phyloP scores from a whole-genome alignment of 2,329 filamentous ascomycete genomes.

The Gaeumannomyces tritici region DNA sequence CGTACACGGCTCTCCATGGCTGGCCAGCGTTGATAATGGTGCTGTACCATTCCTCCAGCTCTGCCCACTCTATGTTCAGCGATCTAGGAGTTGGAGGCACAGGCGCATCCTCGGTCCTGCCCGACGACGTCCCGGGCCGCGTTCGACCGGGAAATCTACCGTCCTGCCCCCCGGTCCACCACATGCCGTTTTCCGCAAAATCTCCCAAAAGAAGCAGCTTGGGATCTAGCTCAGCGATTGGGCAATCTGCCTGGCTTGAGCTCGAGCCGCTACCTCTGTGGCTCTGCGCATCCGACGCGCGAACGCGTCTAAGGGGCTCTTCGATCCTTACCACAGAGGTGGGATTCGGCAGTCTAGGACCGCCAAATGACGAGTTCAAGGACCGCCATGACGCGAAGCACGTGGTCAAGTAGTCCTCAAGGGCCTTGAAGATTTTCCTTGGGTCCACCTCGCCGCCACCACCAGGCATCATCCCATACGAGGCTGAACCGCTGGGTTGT shows the following conservation, averaged over 20 bases:
- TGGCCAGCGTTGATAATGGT: constrained; percentile 57
- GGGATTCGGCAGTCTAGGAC: neutral
- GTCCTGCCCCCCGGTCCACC: constrained; percentile 60
- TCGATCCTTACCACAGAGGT: neutral
- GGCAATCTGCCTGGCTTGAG: constrained; percentile 27
- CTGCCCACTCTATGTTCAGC: constrained; percentile 66
- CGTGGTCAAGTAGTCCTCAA: constrained; percentile 68
- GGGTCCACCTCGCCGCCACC: constrained; percentile 22
- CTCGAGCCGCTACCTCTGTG: constrained; percentile 11
- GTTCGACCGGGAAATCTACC: neutral
- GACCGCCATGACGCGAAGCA: constrained; percentile 61
- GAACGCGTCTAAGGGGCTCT: neutral
- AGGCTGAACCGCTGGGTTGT: neutral
- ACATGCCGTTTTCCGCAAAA: constrained; percentile 70
- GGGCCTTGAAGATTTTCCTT: constrained; percentile 58
- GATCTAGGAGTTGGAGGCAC: neutral
- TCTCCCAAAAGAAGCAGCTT: constrained; percentile 67
- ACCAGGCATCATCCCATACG: neutral
- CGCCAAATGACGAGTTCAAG: constrained; percentile 65
- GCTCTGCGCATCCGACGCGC: neutral
- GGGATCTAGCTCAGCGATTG: constrained; percentile 57
- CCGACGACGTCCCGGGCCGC: neutral
- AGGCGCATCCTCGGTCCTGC: constrained; percentile 32
- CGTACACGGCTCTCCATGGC: constrained; percentile 53
- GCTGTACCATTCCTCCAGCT: constrained; percentile 67